Base-by-base conservation (phyloP, 2,329 filamentous ascomycete species). In the Fusarium incarnatum region DNA sequence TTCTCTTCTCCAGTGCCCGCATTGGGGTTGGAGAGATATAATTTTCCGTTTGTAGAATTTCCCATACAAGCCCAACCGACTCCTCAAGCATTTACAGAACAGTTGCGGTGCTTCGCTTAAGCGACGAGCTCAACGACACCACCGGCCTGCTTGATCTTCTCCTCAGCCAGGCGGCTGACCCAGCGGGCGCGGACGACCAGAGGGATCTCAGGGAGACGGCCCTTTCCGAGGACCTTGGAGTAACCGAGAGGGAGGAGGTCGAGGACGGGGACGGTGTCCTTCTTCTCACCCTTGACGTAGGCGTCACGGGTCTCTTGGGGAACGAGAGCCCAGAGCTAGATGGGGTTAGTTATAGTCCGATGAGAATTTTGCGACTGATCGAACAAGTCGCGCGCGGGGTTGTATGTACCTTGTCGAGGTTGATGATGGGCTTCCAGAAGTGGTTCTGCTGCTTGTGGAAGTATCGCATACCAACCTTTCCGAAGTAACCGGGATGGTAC, bases 401-500 rank as follows among this genome's bases (percentile, higher is more conserved):
- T 48, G 60, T 70, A 79, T 78, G 75, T 82, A 95, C 92, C 92
- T 98, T 99, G 87, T 98, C 96, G 79, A 99, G 88, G 89, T 99
- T 99, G 91, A 99, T 92, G 78, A 94, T 89, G 76, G 96, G 96
- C 88, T 97, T 98, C 96, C 95, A 99, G 89, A 95, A 94, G 82
- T 97, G 92, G 89, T 95, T 95, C 81, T 91, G 89, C 81, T 93
- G 91, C 86, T 96, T 94, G 90, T 98, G 95, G 93, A 97, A 98
- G 87, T 95, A 91, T 81, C 93, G 88, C 92, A 95, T 95, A 87
- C 92, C 92, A 78, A 95, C 93, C 88, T 98, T 97, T 86, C 94
- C 94, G 86, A 98, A 98, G 93, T 98, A 98, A 94, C 96, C 96
- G 72, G 95, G 94, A 83, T 97, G 93, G 91, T 95, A 94, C 86